These are phyloP conservation scores for Naganishia cerealis DNA, from an alignment of 1,284 basidiomycete species.

Conservation along the genomic window DNA sequence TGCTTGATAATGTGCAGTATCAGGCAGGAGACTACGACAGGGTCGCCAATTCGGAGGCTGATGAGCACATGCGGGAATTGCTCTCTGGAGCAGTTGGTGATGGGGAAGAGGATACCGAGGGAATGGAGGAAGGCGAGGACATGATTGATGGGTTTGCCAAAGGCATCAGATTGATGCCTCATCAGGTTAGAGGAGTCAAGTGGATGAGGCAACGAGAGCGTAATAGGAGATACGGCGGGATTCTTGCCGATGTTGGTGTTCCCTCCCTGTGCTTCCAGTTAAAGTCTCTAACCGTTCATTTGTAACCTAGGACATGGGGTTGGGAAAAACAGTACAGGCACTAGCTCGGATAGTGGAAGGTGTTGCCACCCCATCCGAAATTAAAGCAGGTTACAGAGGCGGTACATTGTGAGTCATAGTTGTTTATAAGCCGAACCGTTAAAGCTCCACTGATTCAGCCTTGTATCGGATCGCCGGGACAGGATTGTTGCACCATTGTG, in stretches of 20 bases:
- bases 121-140: conserved; percentile 60
- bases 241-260: conserved; percentile 74
- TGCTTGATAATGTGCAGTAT: conserved; percentile 19
- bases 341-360: conserved; percentile 78
- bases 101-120: conserved; percentile 53
- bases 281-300: neutral
- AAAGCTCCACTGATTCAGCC: neutral
- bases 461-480: conserved; percentile 7
- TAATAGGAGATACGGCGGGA: conserved; percentile 77
- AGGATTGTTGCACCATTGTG: conserved; percentile 75
- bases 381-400: conserved; percentile 65
- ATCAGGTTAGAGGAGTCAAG: conserved; percentile 74
- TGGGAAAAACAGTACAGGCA: conserved; percentile 92
- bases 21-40: conserved; percentile 31
- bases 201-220: conserved; percentile 87
- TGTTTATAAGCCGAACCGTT: neutral
- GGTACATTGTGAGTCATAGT: conserved; percentile 67
- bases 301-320: conserved; percentile 55
- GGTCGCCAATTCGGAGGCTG: conserved; percentile 56
- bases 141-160: conserved; percentile 71
- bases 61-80: conserved; percentile 59
- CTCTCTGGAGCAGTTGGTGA: conserved; percentile 55
- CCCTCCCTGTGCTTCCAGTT: neutral
- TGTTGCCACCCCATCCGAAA: conserved; percentile 66
- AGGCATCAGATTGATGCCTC: conserved; percentile 71